Conservation (phyloP, 129 eudicot genomes). For the Artemisia annua region DNA sequence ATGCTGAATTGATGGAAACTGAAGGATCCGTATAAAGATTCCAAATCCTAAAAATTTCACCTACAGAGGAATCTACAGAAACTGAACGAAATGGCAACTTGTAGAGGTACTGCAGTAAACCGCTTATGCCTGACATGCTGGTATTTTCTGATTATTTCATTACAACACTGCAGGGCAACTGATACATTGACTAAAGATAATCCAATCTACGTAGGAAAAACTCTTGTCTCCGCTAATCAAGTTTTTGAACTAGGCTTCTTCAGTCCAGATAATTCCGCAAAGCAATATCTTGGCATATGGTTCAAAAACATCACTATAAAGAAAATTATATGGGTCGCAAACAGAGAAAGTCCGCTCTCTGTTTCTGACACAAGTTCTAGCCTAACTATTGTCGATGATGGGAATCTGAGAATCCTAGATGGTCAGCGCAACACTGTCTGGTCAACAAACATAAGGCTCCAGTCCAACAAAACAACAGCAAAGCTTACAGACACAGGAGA, state of each 20-base stretch:
- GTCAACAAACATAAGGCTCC: slow-evolving; percentile 37
- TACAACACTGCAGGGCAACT: slow-evolving; percentile 4
- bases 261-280: slow-evolving; percentile 25
- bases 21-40: neutral
- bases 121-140: slow-evolving; percentile 11
- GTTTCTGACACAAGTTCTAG: slow-evolving; percentile 14
- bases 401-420: slow-evolving; percentile 34
- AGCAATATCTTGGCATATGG: slow-evolving; percentile 37
- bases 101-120: neutral
- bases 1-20: neutral
- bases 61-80: neutral
- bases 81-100: neutral
- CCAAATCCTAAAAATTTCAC: neutral
- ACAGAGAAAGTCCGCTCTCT: slow-evolving; percentile 29
- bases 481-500: slow-evolving; percentile 34
- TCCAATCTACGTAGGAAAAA: slow-evolving; percentile 14
- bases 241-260: slow-evolving; percentile 39
- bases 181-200: slow-evolving; percentile 21
- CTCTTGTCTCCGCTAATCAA: slow-evolving; percentile 38
- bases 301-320: slow-evolving; percentile 14
- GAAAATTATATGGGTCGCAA: slow-evolving; percentile 33
- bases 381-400: slow-evolving; percentile 31
- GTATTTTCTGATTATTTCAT: slow-evolving; percentile 16
- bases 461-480: slow-evolving; percentile 22
- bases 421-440: slow-evolving; percentile 25